Evolutionary conservation across 176 grass and related monocot genomes (phyloP).

Genomic region (Carex scoparia): DNA sequence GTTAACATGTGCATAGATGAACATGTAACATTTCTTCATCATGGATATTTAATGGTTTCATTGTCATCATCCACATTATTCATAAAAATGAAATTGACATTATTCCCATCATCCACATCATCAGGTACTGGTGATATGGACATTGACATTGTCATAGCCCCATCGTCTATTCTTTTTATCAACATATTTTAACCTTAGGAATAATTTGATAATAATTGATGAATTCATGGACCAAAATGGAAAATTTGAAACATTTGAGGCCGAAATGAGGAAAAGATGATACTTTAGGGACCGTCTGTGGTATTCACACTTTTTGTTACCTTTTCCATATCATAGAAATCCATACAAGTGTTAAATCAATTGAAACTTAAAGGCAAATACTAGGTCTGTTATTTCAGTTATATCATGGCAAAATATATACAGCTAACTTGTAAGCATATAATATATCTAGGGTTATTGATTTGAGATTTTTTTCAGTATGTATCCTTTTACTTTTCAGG

Average conservation of each 20-base stretch:
- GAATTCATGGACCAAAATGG: not conserved
- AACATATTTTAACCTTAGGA: not conserved
- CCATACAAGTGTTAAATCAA: not conserved
- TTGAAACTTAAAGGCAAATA: not conserved
- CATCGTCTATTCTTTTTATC: too few relatives aligned
- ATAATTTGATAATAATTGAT: not conserved
- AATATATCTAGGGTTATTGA: not conserved
- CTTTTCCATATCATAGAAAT: not conserved
- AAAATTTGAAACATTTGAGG: not conserved
- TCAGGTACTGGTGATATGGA: too few relatives aligned
- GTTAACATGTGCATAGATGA: too few relatives aligned
- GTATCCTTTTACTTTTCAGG: conserved; percentile 30
- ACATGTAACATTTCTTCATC: too few relatives aligned
- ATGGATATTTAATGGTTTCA: too few relatives aligned
- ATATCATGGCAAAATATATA: not conserved
- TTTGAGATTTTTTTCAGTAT: not conserved
- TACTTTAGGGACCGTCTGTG: not conserved
- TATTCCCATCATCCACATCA: too few relatives aligned
- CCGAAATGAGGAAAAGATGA: not conserved
- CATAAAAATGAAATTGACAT: too few relatives aligned
- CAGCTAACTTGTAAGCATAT: not conserved
- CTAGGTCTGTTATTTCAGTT: not conserved
- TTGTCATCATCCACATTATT: too few relatives aligned
- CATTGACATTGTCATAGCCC: too few relatives aligned
- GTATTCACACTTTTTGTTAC: not conserved